A percentile compares a stretch with the other conserved stretches of the same genome.
phyloP scores from a whole-genome alignment of 352 stramenopile species.

The Globisporangium viniferum region DNA sequence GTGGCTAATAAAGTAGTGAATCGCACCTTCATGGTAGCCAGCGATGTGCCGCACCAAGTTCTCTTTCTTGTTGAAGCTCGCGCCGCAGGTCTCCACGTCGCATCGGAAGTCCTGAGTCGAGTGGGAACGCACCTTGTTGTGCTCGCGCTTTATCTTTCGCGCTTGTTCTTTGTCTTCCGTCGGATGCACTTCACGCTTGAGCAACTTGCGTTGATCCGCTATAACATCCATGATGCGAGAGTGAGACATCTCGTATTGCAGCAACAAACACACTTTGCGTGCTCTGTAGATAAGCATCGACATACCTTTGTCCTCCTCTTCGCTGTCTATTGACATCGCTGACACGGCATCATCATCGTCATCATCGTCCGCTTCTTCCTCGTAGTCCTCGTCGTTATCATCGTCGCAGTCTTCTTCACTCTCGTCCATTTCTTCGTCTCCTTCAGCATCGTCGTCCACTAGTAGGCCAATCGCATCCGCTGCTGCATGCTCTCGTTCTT shows the following conservation, averaged over 20 bases:
- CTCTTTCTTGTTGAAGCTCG: slow-evolving; percentile 14
- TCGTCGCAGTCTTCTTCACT: not conserved
- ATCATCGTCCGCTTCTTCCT: not conserved
- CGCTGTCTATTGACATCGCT: not conserved
- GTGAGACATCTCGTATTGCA: no score
- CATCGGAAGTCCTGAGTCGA: slow-evolving; percentile 8
- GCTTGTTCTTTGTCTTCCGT: not conserved
- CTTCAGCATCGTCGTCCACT: not conserved
- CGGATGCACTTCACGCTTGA: not conserved
- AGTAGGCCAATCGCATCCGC: not conserved
- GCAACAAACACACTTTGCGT: no score
- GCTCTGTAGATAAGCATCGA: no score
- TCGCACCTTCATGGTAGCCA: slow-evolving; percentile 18
- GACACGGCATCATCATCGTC: not conserved
- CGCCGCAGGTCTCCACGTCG: slow-evolving; percentile 12
- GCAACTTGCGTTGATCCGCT: not conserved
- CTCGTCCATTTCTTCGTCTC: not conserved
- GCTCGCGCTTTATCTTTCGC: not conserved
- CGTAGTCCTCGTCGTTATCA: not conserved
- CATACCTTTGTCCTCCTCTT: not conserved
- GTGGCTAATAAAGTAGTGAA: not conserved
- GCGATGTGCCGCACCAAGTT: slow-evolving; percentile 15
- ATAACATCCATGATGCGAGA: not conserved
- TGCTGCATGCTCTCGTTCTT: not conserved
- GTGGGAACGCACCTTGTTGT: not conserved